Percentiles rank a stretch among this genome's conserved stretches.
These are phyloP conservation scores for Tephrocybe rancida DNA, from an alignment of 768 basidiomycete species.

Conservation along the genomic window DNA sequence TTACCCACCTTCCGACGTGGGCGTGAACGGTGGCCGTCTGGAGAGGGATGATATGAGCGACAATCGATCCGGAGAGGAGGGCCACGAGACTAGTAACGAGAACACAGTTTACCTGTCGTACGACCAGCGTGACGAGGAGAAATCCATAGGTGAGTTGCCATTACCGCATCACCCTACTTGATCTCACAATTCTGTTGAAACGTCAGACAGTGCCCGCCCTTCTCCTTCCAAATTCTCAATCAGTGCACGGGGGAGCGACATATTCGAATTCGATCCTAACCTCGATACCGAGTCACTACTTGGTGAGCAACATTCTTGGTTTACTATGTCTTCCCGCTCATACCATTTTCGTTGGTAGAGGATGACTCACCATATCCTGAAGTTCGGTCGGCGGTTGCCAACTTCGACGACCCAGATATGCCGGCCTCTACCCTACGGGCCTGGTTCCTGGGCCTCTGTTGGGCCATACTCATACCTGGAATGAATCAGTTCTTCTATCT, in stretches of 20 bases:
- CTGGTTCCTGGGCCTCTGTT: conserved; percentile 59
- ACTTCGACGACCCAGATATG: conserved; percentile 69
- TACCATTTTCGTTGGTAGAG: conserved; percentile 22
- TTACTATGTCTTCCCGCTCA: neutral
- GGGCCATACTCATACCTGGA: conserved; percentile 65
- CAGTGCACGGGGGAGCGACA: conserved; percentile 26
- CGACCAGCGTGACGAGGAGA: conserved; percentile 29
- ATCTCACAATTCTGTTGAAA: neutral
- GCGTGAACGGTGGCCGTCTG: conserved; percentile 18
- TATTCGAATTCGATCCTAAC: conserved; percentile 39
- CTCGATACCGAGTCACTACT: conserved; percentile 31
- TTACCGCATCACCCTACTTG: neutral
- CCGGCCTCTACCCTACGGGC: conserved; percentile 60
- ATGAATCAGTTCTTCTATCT: conserved; percentile 83
- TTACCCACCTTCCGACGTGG: conserved; percentile 23
- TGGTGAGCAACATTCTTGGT: conserved; percentile 8
- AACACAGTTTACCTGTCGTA: conserved; percentile 25
- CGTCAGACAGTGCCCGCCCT: conserved; percentile 18
- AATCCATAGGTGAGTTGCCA: conserved; percentile 30
- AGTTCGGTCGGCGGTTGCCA: conserved; percentile 75
- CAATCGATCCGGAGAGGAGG: conserved; percentile 29
- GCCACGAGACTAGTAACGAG: conserved; percentile 12
- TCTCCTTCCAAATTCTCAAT: conserved; percentile 28
- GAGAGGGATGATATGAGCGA: conserved; percentile 40
- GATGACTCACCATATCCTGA: conserved; percentile 89